phyloP scores from a whole-genome alignment of 129 eudicot genomes.

The Flaveria trinervia region DNA sequence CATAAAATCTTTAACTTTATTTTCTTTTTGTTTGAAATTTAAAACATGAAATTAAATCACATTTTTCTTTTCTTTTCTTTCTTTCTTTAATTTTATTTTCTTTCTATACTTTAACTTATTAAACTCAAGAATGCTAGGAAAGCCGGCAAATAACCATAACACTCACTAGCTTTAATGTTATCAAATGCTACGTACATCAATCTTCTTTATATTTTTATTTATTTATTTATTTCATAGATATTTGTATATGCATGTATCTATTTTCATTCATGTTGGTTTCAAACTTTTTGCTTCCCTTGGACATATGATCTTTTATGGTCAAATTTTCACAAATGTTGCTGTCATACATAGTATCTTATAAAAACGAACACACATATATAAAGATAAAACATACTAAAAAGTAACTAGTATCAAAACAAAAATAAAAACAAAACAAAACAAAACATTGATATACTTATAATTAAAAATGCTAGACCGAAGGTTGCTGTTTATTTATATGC shows the following conservation, averaged over 20 bases:
- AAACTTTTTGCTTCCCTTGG: constrained; percentile 22
- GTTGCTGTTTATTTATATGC: too few species aligned
- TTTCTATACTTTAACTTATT: too few species aligned
- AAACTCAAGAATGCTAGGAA: not conserved
- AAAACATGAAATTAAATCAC: too few species aligned
- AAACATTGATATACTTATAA: too few species aligned
- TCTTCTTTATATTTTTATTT: not conserved
- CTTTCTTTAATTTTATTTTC: too few species aligned
- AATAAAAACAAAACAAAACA: too few species aligned
- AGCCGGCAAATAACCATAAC: constrained; percentile 37
- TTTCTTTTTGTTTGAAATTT: too few species aligned
- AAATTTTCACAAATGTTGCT: constrained; percentile 31
- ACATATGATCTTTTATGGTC: constrained; percentile 14
- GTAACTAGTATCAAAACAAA: not conserved
- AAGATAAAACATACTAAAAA: not conserved
- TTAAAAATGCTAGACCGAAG: too few species aligned
- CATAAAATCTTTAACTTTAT: too few species aligned
- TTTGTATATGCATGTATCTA: constrained; percentile 10
- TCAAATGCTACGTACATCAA: not conserved
- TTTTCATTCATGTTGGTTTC: constrained; percentile 21
- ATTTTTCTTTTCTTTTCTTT: too few species aligned
- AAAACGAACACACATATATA: not conserved
- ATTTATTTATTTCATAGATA: not conserved
- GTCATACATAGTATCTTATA: not conserved
- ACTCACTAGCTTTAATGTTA: constrained; percentile 30